Evolutionary conservation across 352 stramenopile species (phyloP).

Genomic region (Phytophthora quininea): DNA sequence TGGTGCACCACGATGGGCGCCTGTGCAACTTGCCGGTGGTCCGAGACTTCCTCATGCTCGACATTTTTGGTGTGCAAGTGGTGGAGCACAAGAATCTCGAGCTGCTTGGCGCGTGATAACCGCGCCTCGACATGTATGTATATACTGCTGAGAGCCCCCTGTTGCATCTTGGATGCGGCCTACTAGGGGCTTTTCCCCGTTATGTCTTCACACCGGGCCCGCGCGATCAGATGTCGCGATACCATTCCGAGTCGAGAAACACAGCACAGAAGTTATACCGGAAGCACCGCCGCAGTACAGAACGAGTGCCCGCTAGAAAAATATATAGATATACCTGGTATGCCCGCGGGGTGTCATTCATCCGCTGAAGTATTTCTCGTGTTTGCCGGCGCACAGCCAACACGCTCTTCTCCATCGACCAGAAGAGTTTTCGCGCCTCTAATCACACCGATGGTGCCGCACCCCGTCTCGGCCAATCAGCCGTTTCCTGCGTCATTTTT

Average conservation of each 20-base stretch:
- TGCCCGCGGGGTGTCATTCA: background rate
- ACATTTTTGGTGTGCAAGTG: slow-evolving; percentile 77
- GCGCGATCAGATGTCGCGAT: background rate
- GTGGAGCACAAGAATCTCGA: slow-evolving; percentile 60
- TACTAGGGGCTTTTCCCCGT: slow-evolving; percentile 2
- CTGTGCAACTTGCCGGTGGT: slow-evolving; percentile 57
- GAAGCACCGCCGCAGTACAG: background rate
- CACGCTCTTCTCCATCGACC: background rate
- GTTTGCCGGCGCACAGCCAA: background rate
- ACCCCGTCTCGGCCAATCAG: slow-evolving; percentile 26
- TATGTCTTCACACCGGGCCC: slow-evolving; percentile 13
- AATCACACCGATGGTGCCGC: background rate
- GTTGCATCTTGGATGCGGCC: background rate
- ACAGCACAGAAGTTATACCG: slow-evolving; percentile 1
- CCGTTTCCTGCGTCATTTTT: slow-evolving; percentile 22
- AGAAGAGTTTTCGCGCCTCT: background rate
- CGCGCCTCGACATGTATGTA: background rate
- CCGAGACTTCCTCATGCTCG: slow-evolving; percentile 83
- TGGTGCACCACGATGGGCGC: slow-evolving; percentile 41
- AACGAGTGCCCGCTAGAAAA: background rate
- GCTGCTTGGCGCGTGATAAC: slow-evolving; percentile 26
- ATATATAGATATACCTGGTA: background rate
- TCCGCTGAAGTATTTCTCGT: background rate
- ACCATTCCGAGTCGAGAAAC: slow-evolving; percentile 16
- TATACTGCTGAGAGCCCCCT: slow-evolving; percentile 4